Evolutionary conservation across 352 stramenopile genomes (phyloP).

Genomic region (Pythium sukuiense): DNA sequence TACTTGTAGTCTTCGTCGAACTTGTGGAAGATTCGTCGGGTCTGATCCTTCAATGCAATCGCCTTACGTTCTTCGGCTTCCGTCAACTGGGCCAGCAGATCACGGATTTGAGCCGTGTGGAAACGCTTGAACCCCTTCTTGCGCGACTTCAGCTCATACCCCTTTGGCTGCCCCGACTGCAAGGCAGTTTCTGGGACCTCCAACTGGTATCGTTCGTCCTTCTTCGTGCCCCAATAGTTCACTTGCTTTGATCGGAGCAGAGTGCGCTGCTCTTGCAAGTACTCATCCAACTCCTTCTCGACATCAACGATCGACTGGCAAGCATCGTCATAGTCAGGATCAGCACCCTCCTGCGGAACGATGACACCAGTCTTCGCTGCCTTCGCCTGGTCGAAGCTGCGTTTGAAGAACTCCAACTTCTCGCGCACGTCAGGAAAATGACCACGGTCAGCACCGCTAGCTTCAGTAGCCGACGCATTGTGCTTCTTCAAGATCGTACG

Average conservation of each 20-base stretch:
- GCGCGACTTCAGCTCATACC: conserved; percentile 93
- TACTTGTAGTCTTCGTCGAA: conserved; percentile 94
- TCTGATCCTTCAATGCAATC: conserved; percentile 87
- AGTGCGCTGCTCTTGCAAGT: conserved; percentile 80
- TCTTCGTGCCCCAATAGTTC: conserved; percentile 94
- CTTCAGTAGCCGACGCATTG: not conserved
- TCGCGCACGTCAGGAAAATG: conserved; percentile 91
- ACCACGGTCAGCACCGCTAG: conserved; percentile 28
- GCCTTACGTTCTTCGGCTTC: conserved; percentile 80
- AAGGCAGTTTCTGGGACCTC: conserved; percentile 87
- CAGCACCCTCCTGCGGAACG: conserved; percentile 92
- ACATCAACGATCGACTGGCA: conserved; percentile 87
- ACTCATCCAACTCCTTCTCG: conserved; percentile 89
- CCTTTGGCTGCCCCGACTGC: conserved; percentile 89
- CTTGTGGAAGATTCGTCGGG: conserved; percentile 93
- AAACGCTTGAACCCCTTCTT: conserved; percentile 94
- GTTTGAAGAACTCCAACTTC: conserved; percentile 94
- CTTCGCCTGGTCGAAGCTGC: conserved; percentile 95
- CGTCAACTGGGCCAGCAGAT: conserved; percentile 71
- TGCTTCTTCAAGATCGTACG: conserved; percentile 54
- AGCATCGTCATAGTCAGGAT: conserved; percentile 93
- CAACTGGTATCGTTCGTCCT: conserved; percentile 93
- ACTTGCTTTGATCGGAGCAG: conserved; percentile 81
- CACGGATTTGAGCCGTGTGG: conserved; percentile 86
- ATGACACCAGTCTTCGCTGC: conserved; percentile 92